Base-by-base conservation (phyloP, 1,284 basidiomycete genomes). In the Cryptococcus sp. region DNA sequence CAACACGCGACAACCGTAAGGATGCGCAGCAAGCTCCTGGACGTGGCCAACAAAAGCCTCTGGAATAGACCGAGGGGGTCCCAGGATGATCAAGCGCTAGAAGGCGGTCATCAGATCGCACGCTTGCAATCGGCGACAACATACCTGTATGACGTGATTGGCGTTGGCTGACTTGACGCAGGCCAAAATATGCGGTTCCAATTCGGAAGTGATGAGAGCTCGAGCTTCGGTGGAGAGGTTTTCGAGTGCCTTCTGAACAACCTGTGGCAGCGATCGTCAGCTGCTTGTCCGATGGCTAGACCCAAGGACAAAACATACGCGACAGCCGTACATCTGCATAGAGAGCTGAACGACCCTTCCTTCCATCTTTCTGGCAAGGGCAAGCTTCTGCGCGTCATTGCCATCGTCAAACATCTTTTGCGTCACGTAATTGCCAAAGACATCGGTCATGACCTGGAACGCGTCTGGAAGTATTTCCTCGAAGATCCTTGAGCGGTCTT, bases 371-470 rank as follows among this genome's bases (percentile, higher is more conserved):
- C 81, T 84, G 1, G 87, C 87, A 47, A 98, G 81, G 10, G 85
- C 79, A 1, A 84, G 84, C 71, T 88, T 89, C 73, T 95, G 93
- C 15, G 82, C 79, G 60, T 86, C 84, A 17, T 87, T 88, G 23
- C 95, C 93, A 71, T 90, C 85, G 76, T 99, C 95, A 68, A 98
- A 90, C 69, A 98, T 80, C 80, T 97, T 97, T 78, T 99, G 95
- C 59, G 97, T 87, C 70, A 90, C 87, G 81, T 97, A 99, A 82
- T 99, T 99, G 59, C 95, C 95, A 75, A 97, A 99, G 45, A 98
- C 92, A 72, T 98, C 93, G 65, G 89, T 89, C 73, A 95, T 91
- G 56, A 99, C 83, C 62, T 87, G 85, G 50, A 91, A 79, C 3
- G 88, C 84, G 70, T 88, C 86, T 13, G 93, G 91, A 46, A 91